Evolutionary conservation across 768 basidiomycete species (phyloP), one percentile per base, ranked within the genome.

Genomic region (Glaciozyma antarctica): DNA sequence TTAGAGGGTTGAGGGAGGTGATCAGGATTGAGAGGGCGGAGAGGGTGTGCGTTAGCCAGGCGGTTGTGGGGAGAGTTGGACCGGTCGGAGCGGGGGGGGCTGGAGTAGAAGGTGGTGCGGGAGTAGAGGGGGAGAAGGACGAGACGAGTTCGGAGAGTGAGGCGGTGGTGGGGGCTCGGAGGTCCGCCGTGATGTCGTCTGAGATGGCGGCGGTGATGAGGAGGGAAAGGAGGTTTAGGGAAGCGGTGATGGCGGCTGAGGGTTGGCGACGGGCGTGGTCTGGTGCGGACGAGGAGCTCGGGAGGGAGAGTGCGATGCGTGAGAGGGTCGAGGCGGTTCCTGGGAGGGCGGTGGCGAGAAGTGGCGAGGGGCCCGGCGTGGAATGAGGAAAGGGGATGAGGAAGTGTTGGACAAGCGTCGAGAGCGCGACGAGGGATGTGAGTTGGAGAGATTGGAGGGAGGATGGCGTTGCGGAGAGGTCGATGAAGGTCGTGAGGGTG

Each of bases 11-110:
- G 24, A 97, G 78, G 0, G 86, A 79, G 69, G 89, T 88, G 59
- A 97, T 75, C 12, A 91, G 89, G 28, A 90, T 86, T 54, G 87
- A 83, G 16, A 98, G 78, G 72, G 95, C 91, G 8, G 88, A 82
- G 3, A 88, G 80, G 24, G 90, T 91, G 44, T 83, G 90, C 26
- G 81, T 81, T 52, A 95, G 81, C 88, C 93, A 98, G 0, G 85
- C 79, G 17, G 83, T 74, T 0, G 88, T 86, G 6, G 90, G 82
- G 5, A 58, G 9, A 1, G 65, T 67, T 9, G 51, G 67, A 2
- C 60, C 71, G 28, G 24, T 24, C 3, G 64, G 48, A 0, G 54
- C 9, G 12, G 60, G 34, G 6, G 51, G 21, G 15, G 57, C 63
- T 1, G 52, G 47, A 24, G 15, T 28, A 10, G 54, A 51, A 9